These are phyloP conservation scores for Cyberlindnera mycetangii DNA, from an alignment of 805 yeast species.

Conservation along the genomic window DNA sequence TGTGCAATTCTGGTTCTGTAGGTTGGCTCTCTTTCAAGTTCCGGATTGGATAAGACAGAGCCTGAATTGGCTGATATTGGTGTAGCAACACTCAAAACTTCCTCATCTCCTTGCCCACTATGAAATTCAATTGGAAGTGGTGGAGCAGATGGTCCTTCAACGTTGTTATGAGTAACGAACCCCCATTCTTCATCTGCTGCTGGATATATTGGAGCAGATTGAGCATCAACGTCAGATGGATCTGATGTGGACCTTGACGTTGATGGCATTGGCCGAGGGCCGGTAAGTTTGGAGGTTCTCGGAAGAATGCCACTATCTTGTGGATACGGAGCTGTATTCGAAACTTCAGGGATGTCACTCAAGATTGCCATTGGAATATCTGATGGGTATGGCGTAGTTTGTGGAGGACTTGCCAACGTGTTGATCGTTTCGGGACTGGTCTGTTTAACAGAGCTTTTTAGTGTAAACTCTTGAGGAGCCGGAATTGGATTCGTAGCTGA, in stretches of 20 bases:
- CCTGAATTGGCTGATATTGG: not conserved
- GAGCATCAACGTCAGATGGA: slow-evolving; percentile 6
- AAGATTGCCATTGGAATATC: slow-evolving; percentile 12
- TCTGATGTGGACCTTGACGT: slow-evolving; percentile 12
- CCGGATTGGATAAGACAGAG: slow-evolving; percentile 1
- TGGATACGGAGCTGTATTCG: slow-evolving; percentile 22
- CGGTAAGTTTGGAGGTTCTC: slow-evolving; percentile 19
- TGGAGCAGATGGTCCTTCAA: slow-evolving; percentile 15
- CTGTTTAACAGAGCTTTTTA: not conserved
- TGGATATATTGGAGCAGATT: not conserved
- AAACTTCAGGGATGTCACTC: slow-evolving; percentile 6
- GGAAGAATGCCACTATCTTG: slow-evolving; percentile 7
- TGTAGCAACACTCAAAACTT: not conserved
- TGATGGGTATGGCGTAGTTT: slow-evolving; percentile 22
- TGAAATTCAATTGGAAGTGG: slow-evolving; percentile 3
- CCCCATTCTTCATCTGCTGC: slow-evolving; percentile 5
- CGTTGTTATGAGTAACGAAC: slow-evolving; percentile 3
- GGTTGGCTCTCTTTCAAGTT: slow-evolving; percentile 23
- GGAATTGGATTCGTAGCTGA: slow-evolving; percentile 5
- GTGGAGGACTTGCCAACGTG: slow-evolving; percentile 1
- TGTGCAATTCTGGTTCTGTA: slow-evolving; percentile 28
- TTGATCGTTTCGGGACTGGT: not conserved
- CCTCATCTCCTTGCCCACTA: not conserved
- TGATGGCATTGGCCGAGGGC: slow-evolving; percentile 30
- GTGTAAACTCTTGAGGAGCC: slow-evolving; percentile 1